Evolutionary conservation across 164 flowering plant genomes (phyloP).

Genomic region (Pachysandra terminalis): DNA sequence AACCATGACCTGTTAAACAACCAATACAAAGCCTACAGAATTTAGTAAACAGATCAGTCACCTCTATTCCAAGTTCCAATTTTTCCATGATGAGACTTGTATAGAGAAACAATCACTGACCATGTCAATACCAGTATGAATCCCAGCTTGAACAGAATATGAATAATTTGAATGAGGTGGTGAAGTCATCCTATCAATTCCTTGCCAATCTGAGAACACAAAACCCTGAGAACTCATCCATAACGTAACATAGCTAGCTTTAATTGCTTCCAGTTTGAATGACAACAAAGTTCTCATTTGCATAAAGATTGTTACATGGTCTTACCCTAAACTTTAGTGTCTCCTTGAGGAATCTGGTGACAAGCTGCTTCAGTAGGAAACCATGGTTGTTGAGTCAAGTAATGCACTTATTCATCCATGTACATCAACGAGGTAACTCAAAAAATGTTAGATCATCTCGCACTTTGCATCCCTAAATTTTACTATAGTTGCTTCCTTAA

Average conservation of each 20-base stretch:
- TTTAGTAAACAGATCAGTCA: too few species aligned
- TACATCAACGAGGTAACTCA: background rate
- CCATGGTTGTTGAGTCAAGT: constrained; percentile 28
- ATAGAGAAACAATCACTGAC: constrained; percentile 14
- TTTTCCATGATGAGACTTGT: background rate
- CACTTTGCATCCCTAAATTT: too few species aligned
- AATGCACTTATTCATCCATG: background rate
- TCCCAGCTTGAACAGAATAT: too few species aligned
- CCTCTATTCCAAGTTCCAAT: too few species aligned
- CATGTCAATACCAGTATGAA: constrained; percentile 48
- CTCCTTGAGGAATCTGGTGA: constrained; percentile 42
- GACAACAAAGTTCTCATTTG: too few species aligned
- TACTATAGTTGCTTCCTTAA: too few species aligned
- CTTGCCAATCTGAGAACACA: too few species aligned
- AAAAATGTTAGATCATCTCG: too few species aligned
- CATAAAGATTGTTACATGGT: too few species aligned
- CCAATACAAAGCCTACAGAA: background rate
- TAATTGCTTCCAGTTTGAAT: too few species aligned
- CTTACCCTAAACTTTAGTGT: too few species aligned
- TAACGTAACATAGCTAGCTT: background rate
- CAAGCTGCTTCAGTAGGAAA: constrained; percentile 40
- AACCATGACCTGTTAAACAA: constrained; percentile 35
- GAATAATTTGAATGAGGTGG: constrained; percentile 37
- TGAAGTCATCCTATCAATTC: constrained; percentile 32
- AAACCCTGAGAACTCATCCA: too few species aligned